Evolutionary conservation across 192 early-diverging fungal species (phyloP), one percentile per base, ranked within the genome.

Genomic region (Lunasporangiospora selenospora): DNA sequence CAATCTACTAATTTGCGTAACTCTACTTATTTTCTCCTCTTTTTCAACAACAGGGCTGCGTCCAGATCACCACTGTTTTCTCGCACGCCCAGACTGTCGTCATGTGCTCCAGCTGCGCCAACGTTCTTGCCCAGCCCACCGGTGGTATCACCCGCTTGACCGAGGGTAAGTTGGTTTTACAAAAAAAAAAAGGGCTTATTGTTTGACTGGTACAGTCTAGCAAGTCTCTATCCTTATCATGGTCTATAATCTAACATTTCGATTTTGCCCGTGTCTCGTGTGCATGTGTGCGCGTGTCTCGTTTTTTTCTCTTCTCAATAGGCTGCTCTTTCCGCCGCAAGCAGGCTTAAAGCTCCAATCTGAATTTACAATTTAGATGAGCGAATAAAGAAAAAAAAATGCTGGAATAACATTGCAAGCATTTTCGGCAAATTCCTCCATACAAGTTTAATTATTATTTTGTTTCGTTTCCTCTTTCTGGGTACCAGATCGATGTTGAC

Each of bases 1-100:
- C n/a, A n/a, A n/a, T n/a, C n/a, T n/a, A n/a, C n/a, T n/a, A n/a
- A n/a, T n/a, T n/a, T n/a, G n/a, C n/a, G n/a, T n/a, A n/a, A n/a
- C n/a, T n/a, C n/a, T n/a, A n/a, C n/a, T n/a, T n/a, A n/a, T n/a
- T n/a, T n/a, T n/a, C 7, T 34, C 34, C 12, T 6, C 19, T 34
- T 42, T 27, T 2, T 16, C 1, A 12, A 27, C 33, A 11, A 58
- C 59, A 73, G 91, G 90, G 92, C 57, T 98, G 96, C 88, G 89
- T 93, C 82, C 87, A 91, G 80, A 96, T 99, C 84, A 98, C 95
- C 82, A 97, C 95, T 75, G 95, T 99, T 73, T 99, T 99, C 90
- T 91, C 88, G 83, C 96, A 99, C 81, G 95, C 96, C 78, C 96
- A 99, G 82, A 95, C 95, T 73, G 97, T 99, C 60, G 97, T 99